Evolutionary conservation across 495 filamentous ascomycete species (phyloP), one percentile per base, ranked within the genome.

Genomic region (Aspergillus nidulans): DNA sequence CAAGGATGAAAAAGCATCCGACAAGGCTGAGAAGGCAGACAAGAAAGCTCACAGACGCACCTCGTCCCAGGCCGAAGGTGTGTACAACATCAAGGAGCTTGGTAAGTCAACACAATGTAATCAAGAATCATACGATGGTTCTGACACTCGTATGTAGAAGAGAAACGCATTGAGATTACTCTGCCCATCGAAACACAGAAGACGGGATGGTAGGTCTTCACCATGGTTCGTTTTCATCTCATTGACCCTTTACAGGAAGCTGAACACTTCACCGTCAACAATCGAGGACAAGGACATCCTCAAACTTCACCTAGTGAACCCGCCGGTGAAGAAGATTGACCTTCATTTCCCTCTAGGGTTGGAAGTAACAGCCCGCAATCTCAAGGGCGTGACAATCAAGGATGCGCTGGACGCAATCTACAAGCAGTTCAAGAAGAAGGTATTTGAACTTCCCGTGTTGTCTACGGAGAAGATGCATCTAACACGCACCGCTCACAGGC

Each of bases 341-440:
- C 78, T 96, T 10, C 83, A 90, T 69, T 95, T 92, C 79, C 85
- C 88, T 5, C 77, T 92, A 34, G 91, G 91, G n/a, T 76, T 91
- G 7, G 85, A 91, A 59, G 89, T 96, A 63, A 89, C 89, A 36
- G 91, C 91, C 59, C 81, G 91, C 58, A 96, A 96, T 69, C 70
- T 88, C 56, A 92, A 92, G 69, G 91, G 91, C 32, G 90, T 96
- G 58, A 96, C 91, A 36, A 89, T 96, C 77, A 95, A 95, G 76
- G 91, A 96, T 72, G 91, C 90, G 52, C 68, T 95, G 66, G 90
- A 95, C 69, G 91, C 88, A 61, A 96, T 96, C 76, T 77, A 94
- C 80, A 95, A 95, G 77, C 82, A 87, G 60, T 94, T 85, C 79
- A 92, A 92, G 80, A 96, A 95, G 84, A 85, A 90, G 85, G 91